Percentiles rank a stretch among this genome's conserved stretches.
phyloP scores from a whole-genome alignment of 306 rosid genomes.

The Trifolium pratense region DNA sequence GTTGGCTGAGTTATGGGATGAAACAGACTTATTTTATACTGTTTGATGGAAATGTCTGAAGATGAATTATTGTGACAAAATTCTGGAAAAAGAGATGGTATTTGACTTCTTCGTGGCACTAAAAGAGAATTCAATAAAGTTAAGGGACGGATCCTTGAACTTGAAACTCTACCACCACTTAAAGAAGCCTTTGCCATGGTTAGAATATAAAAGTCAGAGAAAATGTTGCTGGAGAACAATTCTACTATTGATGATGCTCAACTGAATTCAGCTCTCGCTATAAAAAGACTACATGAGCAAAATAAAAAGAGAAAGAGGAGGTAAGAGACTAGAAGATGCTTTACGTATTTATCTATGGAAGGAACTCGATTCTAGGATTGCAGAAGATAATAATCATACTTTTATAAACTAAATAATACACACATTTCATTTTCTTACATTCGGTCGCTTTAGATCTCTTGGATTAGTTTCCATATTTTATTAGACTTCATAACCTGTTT shows the following conservation, averaged over 20 bases:
- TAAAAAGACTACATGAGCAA: neutral
- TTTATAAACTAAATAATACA: neutral
- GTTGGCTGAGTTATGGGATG: neutral
- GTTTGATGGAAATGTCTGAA: neutral
- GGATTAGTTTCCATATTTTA: neutral
- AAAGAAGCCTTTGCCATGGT: slow-evolving; percentile 1
- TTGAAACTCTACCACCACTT: neutral
- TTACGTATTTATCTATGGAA: neutral
- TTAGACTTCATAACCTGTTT: neutral
- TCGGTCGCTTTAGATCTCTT: neutral
- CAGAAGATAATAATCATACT: neutral
- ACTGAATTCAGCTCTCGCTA: neutral
- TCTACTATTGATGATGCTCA: neutral
- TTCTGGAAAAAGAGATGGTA: neutral
- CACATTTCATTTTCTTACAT: neutral
- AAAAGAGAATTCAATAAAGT: neutral
- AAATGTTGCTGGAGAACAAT: neutral
- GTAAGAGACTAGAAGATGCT: neutral
- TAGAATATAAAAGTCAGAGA: neutral
- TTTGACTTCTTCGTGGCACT: neutral
- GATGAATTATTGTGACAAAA: neutral
- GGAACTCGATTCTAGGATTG: neutral
- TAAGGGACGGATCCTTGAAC: neutral
- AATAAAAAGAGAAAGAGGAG: neutral
- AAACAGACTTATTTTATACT: neutral